Evolutionary conservation across 164 flowering plant genomes (phyloP).

Genomic region (Tetracentron sinense): DNA sequence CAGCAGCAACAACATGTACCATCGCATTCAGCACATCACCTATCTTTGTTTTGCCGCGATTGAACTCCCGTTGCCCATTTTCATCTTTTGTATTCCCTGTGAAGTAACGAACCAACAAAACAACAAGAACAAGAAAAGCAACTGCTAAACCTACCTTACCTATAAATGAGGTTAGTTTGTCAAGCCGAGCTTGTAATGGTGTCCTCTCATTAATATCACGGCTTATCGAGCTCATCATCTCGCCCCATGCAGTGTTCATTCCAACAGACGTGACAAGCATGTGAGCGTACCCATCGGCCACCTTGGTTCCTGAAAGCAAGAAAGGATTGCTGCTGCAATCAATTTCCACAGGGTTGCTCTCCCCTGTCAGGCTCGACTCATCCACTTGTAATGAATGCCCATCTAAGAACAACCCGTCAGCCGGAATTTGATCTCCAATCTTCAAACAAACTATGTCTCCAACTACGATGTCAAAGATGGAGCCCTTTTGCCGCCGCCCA

Average conservation of each 20-base stretch:
- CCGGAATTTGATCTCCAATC: conserved; percentile 55
- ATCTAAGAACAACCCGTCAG: conserved; percentile 45
- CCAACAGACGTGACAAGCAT: conserved; percentile 53
- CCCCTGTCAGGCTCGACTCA: conserved; percentile 51
- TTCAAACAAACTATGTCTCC: conserved; percentile 44
- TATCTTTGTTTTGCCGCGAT: conserved; percentile 29
- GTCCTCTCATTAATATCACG: conserved; percentile 41
- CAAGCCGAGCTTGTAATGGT: conserved; percentile 54
- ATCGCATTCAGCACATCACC: conserved; percentile 32
- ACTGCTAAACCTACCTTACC: conserved; percentile 52
- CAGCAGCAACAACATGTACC: conserved; percentile 27
- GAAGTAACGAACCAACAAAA: conserved; percentile 32
- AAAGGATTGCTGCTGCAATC: conserved; percentile 22
- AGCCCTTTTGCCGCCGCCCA: conserved; percentile 27
- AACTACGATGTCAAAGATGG: conserved; percentile 42
- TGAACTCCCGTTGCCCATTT: conserved; percentile 38
- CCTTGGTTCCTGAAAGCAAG: conserved; percentile 36
- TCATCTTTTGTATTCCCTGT: conserved; percentile 36
- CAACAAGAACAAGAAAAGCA: conserved; percentile 40
- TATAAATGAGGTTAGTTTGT: conserved; percentile 49
- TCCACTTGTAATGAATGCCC: conserved; percentile 46
- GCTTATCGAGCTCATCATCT: conserved; percentile 57
- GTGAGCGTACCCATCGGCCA: conserved; percentile 40
- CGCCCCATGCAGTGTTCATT: conserved; percentile 39
- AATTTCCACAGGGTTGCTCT: conserved; percentile 34